These are phyloP conservation scores for Wickerhamiella hasegawae DNA, from an alignment of 805 yeast species.

Conservation along the genomic window DNA sequence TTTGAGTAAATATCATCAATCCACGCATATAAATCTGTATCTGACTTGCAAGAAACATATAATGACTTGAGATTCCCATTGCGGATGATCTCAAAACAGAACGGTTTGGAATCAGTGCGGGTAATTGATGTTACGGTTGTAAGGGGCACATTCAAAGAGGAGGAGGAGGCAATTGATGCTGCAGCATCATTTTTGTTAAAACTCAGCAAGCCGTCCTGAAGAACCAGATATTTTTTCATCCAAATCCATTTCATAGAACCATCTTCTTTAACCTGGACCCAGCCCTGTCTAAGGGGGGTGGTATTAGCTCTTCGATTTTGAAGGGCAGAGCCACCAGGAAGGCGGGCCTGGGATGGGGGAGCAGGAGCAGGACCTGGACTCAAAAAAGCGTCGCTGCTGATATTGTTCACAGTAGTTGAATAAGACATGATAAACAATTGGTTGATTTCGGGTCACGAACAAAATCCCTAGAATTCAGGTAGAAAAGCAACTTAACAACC, in stretches of 20 bases:
- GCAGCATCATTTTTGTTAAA: slow-evolving; percentile 53
- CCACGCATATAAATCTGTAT: slow-evolving; percentile 77
- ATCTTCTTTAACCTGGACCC: slow-evolving; percentile 88
- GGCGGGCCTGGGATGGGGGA: slow-evolving; percentile 3
- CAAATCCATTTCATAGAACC: slow-evolving; percentile 73
- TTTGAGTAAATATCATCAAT: slow-evolving; percentile 55
- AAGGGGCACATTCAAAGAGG: slow-evolving; percentile 31
- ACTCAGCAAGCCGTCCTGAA: slow-evolving; percentile 58
- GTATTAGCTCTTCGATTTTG: slow-evolving; percentile 12
- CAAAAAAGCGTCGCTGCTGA: slow-evolving; percentile 13
- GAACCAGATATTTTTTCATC: slow-evolving; percentile 74
- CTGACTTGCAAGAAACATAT: slow-evolving; percentile 58
- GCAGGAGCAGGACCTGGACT: slow-evolving; percentile 16
- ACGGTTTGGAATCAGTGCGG: slow-evolving; percentile 55
- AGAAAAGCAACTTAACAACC: too few relatives aligned
- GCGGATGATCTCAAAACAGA: slow-evolving; percentile 59
- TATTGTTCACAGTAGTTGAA: slow-evolving; percentile 8
- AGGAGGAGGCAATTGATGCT: slow-evolving; percentile 9
- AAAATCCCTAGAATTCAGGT: too few relatives aligned
- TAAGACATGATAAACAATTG: too few relatives aligned
- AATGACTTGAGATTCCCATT: slow-evolving; percentile 37
- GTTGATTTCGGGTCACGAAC: too few relatives aligned
- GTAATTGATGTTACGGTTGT: slow-evolving; percentile 47
- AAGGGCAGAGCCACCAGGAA: neutral
- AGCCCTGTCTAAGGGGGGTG: slow-evolving; percentile 40